Evolutionary conservation across 2,329 filamentous ascomycete genomes (phyloP), one percentile per base, ranked within the genome.

Genomic region (Xylariaceae sp.): DNA sequence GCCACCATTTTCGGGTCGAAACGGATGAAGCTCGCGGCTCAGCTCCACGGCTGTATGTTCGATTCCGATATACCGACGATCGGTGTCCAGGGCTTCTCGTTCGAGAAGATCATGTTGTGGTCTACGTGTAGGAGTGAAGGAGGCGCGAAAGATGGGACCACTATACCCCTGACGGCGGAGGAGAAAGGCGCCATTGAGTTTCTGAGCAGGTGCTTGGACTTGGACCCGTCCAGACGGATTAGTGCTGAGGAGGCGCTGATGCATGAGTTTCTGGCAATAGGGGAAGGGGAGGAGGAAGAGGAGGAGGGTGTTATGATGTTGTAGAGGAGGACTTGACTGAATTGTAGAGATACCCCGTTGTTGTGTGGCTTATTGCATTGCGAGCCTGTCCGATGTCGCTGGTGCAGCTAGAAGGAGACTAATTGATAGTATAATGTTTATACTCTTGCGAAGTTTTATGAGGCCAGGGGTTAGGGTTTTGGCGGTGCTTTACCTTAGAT

Each of bases 31-130:
- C 77, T 82, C 33, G 89, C 88, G 3, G 90, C 90, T 0, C 76
- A 90, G 16, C 76, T 96, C 46, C 94, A 99, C 66, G 94, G 94
- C 1, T 89, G 92, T 63, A 84, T 96, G 52, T 90, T 97, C 58
- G 91, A 99, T 71, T 94, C 90, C 0, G 96, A 84, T 54, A 91
- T 99, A 51, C 93, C 93, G 1, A 97, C 90, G 1, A 88, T 99
- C 60, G 90, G 89, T 41, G 84, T 88, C 59, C 82, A 84, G 41
- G 94, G 94, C 1, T 96, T 96, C 69, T 86, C 83, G 5, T 84
- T 96, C 62, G 90, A 96, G 71, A 94, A 96, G 73, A 94, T 99
- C 61, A 87, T 99, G 57, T 78, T 96, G 45, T 99, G 94, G 94
- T 94, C 90, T 65, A 96, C 90, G 22, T 89, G 88, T 54, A 83